phyloP scores from a whole-genome alignment of 2,329 filamentous ascomycete genomes.

The Neurospora crassa region DNA sequence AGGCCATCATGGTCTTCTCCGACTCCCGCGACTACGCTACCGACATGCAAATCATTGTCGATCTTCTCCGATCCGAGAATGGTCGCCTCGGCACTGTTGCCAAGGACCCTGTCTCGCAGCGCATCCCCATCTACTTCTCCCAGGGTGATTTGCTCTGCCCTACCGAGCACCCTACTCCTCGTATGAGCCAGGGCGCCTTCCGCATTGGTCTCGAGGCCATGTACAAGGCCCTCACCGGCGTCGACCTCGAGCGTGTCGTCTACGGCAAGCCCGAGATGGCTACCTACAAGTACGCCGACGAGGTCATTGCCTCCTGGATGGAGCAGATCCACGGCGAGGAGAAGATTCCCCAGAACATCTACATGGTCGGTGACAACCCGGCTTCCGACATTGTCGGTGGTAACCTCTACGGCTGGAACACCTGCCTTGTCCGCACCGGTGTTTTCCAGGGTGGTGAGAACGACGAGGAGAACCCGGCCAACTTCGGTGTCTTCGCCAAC shows the following conservation, averaged over 20 bases:
- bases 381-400: conserved; percentile 66
- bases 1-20: conserved; percentile 66
- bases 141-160: conserved; percentile 45
- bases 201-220: conserved; percentile 64
- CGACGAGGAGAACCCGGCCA: conserved; percentile 67
- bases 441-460: conserved; percentile 71
- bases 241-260: conserved; percentile 64
- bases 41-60: conserved; percentile 69
- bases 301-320: conserved; percentile 66
- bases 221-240: conserved; percentile 60
- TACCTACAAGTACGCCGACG: conserved; percentile 72
- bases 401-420: conserved; percentile 79
- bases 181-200: conserved; percentile 68
- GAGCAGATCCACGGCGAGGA: conserved; percentile 65
- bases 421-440: conserved; percentile 66
- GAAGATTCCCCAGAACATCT: conserved; percentile 57
- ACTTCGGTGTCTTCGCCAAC: conserved; percentile 66
- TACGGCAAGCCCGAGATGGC: conserved; percentile 68
- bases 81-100: conserved; percentile 56
- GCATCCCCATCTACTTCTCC: conserved; percentile 63
- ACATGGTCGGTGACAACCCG: conserved; percentile 71
- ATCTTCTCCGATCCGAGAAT: conserved; percentile 59
- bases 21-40: conserved; percentile 66
- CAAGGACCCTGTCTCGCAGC: conserved; percentile 53
- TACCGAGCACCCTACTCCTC: conserved; percentile 53